Base-by-base conservation (phyloP, 164 flowering plant species). In the Tinospora cordifolia region DNA sequence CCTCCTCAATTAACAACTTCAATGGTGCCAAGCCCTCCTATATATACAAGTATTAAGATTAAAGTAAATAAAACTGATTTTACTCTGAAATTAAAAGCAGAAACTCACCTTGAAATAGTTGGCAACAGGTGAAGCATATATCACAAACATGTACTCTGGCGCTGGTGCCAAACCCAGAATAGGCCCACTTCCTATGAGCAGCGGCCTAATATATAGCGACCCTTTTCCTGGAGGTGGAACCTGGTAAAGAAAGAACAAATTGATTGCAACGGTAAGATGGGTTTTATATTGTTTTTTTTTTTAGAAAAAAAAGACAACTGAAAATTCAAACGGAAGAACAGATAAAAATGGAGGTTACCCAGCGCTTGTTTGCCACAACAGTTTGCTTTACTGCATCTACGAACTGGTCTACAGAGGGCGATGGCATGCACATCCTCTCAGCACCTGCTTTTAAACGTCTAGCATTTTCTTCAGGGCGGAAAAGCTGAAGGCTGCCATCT, bases 151-250 rank as follows among this genome's bases (percentile, higher is more conserved):
- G 79, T 81, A 94, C 39, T 89, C 97, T 39, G 97, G 90, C 13
- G 97, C 85, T 3, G 99, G 90, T 1, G 86, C 87, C 69, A 94
- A 65, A 51, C 97, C 97, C 39, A 94, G 75, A 46, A 87, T 68
- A 19, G 91, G 80, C 27, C 98, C 98, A 72, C 79, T 94, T 63
- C 98, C 98, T 3, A 90, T 80, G 15, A 94, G 90, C 83, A 94
- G 49, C 64, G 97, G 96, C 82, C 98, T 81, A 44, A 91, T 49
- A 70, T 94, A 94, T 60, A 94, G 54, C 3, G 96, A 82, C 63
- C 98, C 98, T 79, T 91, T 91, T 30, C 91, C 98, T 8, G 87
- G 82, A 26, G 98, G 98, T 69, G 98, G 98, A 69, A 90, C 86
- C 97, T 93, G 79, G 6, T 67, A 41, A n/a, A n/a, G n/a, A n/a